Evolutionary conservation across 139 green algal species (phyloP).

Genomic region (Yamagishiella unicocca): DNA sequence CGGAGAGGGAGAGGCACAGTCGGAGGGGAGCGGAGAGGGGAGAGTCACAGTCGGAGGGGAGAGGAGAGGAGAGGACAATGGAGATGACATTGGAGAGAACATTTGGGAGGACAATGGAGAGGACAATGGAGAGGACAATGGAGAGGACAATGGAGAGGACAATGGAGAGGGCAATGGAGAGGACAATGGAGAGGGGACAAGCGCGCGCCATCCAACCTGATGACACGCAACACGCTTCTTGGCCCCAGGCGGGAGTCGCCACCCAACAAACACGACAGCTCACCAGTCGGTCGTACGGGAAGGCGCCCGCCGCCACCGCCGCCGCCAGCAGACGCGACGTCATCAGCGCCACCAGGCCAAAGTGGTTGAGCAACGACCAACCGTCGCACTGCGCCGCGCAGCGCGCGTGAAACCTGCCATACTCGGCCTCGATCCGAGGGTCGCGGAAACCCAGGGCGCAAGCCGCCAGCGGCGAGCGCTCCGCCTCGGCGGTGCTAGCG

Average conservation of each 20-base stretch:
- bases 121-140: too few relatives aligned
- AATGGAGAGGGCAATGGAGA: too few relatives aligned
- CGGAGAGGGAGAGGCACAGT: too few relatives aligned
- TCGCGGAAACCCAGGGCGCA: conserved; percentile 17
- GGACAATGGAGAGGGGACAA: too few relatives aligned
- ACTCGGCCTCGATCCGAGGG: conserved; percentile 2
- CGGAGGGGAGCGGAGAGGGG: background rate
- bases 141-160: too few relatives aligned
- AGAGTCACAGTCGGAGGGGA: too few relatives aligned
- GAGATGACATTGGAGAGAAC: too few relatives aligned
- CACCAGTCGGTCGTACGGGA: background rate
- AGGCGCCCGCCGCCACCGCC: background rate
- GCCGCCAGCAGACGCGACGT: background rate
- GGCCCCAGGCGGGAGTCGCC: background rate
- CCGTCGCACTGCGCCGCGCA: background rate
- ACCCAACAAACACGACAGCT: too few relatives aligned
- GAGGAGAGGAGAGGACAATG: background rate
- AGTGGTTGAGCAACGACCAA: conserved; percentile 6
- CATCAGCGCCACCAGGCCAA: background rate
- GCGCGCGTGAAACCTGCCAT: background rate
- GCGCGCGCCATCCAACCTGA: too few relatives aligned
- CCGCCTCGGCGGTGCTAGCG: background rate
- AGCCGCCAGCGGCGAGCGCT: background rate
- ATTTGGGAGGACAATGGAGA: too few relatives aligned
- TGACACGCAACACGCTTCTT: too few relatives aligned